A percentile compares a stretch with the other conserved stretches of the same genome.
These are phyloP conservation scores for Lodderomyces margitis DNA, from an alignment of 1,139 yeast species.

Conservation along the genomic window DNA sequence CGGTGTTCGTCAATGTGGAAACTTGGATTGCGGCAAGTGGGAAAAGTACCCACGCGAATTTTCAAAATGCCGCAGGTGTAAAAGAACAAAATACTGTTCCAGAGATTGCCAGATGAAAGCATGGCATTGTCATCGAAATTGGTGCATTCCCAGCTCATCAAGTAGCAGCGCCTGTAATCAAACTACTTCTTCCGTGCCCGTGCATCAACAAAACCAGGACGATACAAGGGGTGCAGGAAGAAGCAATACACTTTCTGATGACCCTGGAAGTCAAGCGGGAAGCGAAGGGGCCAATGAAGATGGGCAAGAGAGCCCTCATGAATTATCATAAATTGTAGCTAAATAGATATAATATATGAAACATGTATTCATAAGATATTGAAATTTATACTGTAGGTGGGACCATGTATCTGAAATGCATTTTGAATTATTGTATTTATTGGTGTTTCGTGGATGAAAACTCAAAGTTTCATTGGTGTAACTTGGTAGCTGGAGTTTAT, in stretches of 20 bases:
- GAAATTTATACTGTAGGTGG: too few species aligned
- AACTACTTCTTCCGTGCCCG: neutral
- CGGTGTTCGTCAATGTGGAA: constrained; percentile 94
- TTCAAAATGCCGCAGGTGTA: constrained; percentile 92
- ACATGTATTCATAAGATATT: too few species aligned
- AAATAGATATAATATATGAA: neutral
- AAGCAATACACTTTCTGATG: neutral
- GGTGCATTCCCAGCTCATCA: constrained; percentile 68
- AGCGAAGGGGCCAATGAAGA: neutral
- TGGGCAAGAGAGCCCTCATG: neutral
- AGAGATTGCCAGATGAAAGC: constrained; percentile 88
- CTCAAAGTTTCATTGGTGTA: too few species aligned
- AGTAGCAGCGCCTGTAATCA: constrained; percentile 10
- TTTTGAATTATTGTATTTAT: too few species aligned
- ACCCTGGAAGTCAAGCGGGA: neutral
- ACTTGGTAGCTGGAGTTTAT: neutral
- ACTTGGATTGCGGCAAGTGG: constrained; percentile 94
- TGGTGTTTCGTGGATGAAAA: too few species aligned
- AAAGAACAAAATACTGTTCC: constrained; percentile 91
- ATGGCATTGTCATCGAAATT: constrained; percentile 90
- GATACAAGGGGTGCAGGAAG: neutral
- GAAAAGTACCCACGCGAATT: constrained; percentile 86
- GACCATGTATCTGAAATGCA: too few species aligned
- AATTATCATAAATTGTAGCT: neutral
- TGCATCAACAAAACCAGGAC: neutral